A percentile compares a stretch with the other conserved stretches of the same genome.
Evolutionary conservation across 78 protist species (phyloP).

Genomic region (Trichosphaerium sp.): DNA sequence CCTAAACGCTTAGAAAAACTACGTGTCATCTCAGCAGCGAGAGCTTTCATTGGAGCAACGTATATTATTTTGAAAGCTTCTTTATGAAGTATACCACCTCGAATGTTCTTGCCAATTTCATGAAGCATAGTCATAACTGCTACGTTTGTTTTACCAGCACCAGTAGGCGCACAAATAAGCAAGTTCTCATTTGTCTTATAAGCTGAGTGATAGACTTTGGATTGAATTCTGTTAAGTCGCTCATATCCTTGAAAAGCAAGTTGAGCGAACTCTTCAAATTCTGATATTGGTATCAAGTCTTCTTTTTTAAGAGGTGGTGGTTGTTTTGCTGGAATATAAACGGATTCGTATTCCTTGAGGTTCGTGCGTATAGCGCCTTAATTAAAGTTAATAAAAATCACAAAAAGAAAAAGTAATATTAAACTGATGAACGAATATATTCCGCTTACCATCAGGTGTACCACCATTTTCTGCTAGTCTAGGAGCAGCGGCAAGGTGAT

Average conservation of each 20-base stretch:
- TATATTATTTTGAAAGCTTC: constrained; percentile 93
- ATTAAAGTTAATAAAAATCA: too few relatives aligned
- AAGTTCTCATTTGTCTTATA: constrained; percentile 79
- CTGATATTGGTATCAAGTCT: too few relatives aligned
- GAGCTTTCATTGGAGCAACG: constrained; percentile 99
- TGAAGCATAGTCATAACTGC: constrained; percentile 53
- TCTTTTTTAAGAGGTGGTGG: too few relatives aligned
- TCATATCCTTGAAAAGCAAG: constrained; percentile 9
- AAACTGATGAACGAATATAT: too few relatives aligned
- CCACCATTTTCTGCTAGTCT: too few relatives aligned
- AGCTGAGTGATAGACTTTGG: constrained; percentile 61
- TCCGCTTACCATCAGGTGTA: too few relatives aligned
- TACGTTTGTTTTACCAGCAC: constrained; percentile 77
- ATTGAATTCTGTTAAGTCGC: constrained; percentile 39
- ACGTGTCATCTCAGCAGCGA: constrained; percentile 86
- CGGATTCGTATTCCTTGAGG: too few relatives aligned
- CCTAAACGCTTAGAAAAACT: constrained; percentile 57
- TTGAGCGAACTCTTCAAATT: too few relatives aligned
- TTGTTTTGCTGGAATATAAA: too few relatives aligned
- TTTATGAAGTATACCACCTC: constrained; percentile 1
- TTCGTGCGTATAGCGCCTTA: too few relatives aligned
- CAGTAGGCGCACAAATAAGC: constrained; percentile 96
- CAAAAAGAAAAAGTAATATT: too few relatives aligned
- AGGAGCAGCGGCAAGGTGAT: too few relatives aligned
- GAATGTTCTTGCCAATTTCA: constrained; percentile 34